Conservation (phyloP, 495 filamentous ascomycete species). For the Penicillium diatomitis region DNA sequence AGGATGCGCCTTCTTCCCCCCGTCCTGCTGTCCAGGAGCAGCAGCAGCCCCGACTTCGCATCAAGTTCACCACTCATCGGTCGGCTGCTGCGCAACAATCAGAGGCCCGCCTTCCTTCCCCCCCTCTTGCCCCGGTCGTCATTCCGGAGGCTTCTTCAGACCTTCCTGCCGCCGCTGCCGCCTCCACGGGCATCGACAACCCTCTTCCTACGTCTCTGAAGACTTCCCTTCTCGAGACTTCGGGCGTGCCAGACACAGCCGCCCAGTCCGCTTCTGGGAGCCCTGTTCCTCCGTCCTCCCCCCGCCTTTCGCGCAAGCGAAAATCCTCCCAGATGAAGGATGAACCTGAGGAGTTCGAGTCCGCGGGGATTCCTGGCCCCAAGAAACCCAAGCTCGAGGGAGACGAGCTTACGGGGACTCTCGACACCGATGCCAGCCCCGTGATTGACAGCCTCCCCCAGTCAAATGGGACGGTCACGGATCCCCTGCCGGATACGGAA, state of each 20-base stretch:
- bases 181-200: background rate
- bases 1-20: slow-evolving; percentile 3
- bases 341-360: slow-evolving; percentile 6
- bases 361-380: slow-evolving; percentile 9
- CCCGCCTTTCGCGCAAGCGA: slow-evolving; percentile 21
- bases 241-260: background rate
- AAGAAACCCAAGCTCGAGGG: slow-evolving; percentile 30
- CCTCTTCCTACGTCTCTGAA: background rate
- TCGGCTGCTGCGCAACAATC: background rate
- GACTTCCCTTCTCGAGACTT: background rate
- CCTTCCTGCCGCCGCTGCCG: too few relatives aligned
- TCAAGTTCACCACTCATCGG: slow-evolving; percentile 2
- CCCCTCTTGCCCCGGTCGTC: too few relatives aligned
- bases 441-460: slow-evolving; percentile 8
- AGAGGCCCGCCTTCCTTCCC: too few relatives aligned
- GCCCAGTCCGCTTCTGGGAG: background rate
- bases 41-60: slow-evolving; percentile 1
- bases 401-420: slow-evolving; percentile 8
- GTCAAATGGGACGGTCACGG: background rate
- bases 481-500: too few relatives aligned
- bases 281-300: slow-evolving; percentile 3
- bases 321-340: slow-evolving; percentile 22
- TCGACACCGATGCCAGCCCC: slow-evolving; percentile 6
- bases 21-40: background rate
- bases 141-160: too few relatives aligned